Percentiles rank a stretch among this genome's conserved stretches.
Evolutionary conservation across 768 basidiomycete genomes (phyloP).

Genomic region (Leccinum subgranulosum): DNA sequence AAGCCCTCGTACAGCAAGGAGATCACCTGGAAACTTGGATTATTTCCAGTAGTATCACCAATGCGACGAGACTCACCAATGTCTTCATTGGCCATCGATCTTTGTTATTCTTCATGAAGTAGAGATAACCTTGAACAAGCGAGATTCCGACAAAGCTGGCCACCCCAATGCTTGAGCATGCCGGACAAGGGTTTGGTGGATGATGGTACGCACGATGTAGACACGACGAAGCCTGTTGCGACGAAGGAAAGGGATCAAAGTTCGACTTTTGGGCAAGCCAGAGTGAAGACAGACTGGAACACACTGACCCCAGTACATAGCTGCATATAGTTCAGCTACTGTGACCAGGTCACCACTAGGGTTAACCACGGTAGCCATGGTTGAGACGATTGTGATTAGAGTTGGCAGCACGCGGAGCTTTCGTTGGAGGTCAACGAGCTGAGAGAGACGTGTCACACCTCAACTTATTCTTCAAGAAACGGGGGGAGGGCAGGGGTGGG

Average conservation of each 20-base stretch:
- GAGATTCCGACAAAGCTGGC: constrained; percentile 18
- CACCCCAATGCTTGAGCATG: neutral
- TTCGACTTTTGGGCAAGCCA: neutral
- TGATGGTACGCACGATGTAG: constrained; percentile 9
- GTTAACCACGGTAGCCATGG: constrained; percentile 6
- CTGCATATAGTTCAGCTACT: constrained; percentile 11
- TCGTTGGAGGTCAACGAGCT: neutral
- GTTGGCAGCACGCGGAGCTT: neutral
- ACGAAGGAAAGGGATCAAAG: neutral
- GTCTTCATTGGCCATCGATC: constrained; percentile 14
- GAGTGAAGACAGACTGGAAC: neutral
- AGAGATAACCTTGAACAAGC: constrained; percentile 20
- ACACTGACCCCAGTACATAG: constrained; percentile 17
- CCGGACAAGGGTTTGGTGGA: neutral
- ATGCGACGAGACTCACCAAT: constrained; percentile 6
- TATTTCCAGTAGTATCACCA: neutral
- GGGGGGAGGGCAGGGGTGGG: neutral
- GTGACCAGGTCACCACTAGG: neutral
- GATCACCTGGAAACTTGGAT: constrained; percentile 4
- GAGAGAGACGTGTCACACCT: neutral
- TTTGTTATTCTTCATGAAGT: constrained; percentile 12
- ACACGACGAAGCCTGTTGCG: constrained; percentile 12
- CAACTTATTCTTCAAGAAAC: neutral
- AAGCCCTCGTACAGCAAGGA: constrained; percentile 12
- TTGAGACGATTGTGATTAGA: neutral